phyloP scores from a whole-genome alignment of 441 rosid species.

The Gossypium trilobum region DNA sequence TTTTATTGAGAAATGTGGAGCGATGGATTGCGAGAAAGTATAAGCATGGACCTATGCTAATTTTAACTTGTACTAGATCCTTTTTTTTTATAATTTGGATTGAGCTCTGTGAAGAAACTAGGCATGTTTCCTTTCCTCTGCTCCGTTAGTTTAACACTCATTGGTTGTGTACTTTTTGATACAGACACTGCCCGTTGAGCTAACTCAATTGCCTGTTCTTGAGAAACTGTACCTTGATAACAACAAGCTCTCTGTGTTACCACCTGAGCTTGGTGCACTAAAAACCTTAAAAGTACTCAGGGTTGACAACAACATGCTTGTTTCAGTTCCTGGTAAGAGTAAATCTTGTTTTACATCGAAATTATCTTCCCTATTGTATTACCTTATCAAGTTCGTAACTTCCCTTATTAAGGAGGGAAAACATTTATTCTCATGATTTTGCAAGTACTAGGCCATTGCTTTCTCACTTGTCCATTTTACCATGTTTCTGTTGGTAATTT shows the following conservation, averaged over 20 bases:
- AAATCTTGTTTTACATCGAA: background rate
- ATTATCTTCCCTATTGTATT: background rate
- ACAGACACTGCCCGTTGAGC: constrained; percentile 76
- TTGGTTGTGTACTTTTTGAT: constrained; percentile 11
- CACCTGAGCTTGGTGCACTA: constrained; percentile 81
- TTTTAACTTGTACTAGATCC: background rate
- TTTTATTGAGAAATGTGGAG: background rate
- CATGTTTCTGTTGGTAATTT: constrained; percentile 25
- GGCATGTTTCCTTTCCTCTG: background rate
- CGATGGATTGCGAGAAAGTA: background rate
- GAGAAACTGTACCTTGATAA: constrained; percentile 81
- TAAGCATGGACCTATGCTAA: background rate
- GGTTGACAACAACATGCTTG: constrained; percentile 67
- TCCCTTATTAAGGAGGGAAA: background rate
- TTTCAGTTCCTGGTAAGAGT: constrained; percentile 85
- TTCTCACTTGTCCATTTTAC: constrained; percentile 13
- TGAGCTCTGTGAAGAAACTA: background rate
- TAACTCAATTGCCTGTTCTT: constrained; percentile 65
- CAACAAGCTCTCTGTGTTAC: constrained; percentile 66
- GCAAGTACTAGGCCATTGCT: constrained; percentile 3
- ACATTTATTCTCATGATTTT: background rate
- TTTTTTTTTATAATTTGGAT: background rate
- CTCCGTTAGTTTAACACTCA: background rate
- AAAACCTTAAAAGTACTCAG: constrained; percentile 62
- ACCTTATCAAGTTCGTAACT: constrained; percentile 4